Evolutionary conservation across 106 monocot genomes (phyloP), one percentile per base, ranked within the genome.

Genomic region (Dendrobium officinale): DNA sequence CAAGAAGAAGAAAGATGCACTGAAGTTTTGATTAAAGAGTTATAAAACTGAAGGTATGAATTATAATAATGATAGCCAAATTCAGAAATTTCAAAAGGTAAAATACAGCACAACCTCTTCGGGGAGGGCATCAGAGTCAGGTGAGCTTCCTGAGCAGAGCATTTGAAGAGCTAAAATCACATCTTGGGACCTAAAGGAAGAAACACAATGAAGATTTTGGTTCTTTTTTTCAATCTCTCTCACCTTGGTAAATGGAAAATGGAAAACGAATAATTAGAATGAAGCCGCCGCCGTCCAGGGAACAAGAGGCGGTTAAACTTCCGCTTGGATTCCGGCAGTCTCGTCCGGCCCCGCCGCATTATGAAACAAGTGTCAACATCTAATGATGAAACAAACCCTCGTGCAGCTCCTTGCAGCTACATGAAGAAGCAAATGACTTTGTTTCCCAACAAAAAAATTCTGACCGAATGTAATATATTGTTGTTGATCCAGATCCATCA

Each of bases 101-200:
- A 72, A 33, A 72, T 15, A 27, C 15, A 22, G 29, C 40, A 72
- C 33, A 72, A 5, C 29, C 16, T 40, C 37, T 27, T 51, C 51
- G 15, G 3, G 20, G 51, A 51, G 3, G 20, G 51, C 70, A 19
- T 51, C 51, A 51, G 48, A 48, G 51, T 51, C 51, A 51, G 51
- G 13, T 51, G 51, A 51, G 13, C 51, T 33, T 55, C 70, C 27
- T 45, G 5, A 31, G 31, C 42, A 40, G 17, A 40, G 17, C 73
- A 40, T 73, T 66, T 82, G 73, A 77, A 84, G 82, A 80, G 75
- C 75, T 82, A 84, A 77, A 87, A 78, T 79, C 86, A 77, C 61
- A 55, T 56, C 4, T 51, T 80, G 45, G 45, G 45, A 45, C 67
- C 67, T n/a, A 72, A 72, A 72, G 51, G 51, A 51, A 51, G 51